A percentile compares a stretch with the other conserved stretches of the same genome.
Conservation (phyloP, 1,139 yeast species). For the Suhomyces bolitotheri region DNA sequence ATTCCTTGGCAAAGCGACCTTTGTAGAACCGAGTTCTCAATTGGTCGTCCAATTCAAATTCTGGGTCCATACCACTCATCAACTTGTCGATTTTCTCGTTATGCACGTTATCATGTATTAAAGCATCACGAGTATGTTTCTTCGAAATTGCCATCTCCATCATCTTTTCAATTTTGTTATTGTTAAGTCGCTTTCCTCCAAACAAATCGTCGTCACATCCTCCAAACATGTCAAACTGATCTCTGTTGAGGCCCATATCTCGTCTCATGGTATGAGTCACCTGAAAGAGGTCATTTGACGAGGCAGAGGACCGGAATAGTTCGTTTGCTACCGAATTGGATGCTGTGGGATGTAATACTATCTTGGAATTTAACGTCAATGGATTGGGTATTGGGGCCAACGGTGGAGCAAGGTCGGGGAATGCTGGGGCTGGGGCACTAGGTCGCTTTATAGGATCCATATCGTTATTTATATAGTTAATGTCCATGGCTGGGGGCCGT, state of each 20-base stretch:
- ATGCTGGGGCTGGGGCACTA: constrained; percentile 1
- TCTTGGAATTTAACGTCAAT: constrained; percentile 4
- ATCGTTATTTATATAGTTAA: constrained; percentile 8
- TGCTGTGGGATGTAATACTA: constrained; percentile 7
- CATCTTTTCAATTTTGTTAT: constrained; percentile 41
- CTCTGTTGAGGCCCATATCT: constrained; percentile 5
- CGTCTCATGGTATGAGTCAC: constrained; percentile 34
- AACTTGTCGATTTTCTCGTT: constrained; percentile 9
- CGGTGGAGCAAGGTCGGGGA: neutral
- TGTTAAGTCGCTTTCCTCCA: constrained; percentile 26
- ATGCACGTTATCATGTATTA: constrained; percentile 1
- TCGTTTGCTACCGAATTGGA: constrained; percentile 6
- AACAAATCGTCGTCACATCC: constrained; percentile 14
- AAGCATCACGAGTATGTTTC: constrained; percentile 1
- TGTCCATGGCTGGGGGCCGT: constrained; percentile 4
- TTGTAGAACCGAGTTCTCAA: constrained; percentile 47
- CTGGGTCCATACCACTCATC: constrained; percentile 14
- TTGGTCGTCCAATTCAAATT: constrained; percentile 40
- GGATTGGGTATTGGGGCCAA: constrained; percentile 1
- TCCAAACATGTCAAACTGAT: constrained; percentile 10
- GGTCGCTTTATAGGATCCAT: constrained; percentile 7
- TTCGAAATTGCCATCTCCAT: constrained; percentile 26
- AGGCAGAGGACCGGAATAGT: constrained; percentile 6
- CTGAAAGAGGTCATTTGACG: constrained; percentile 40
- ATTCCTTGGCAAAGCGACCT: constrained; percentile 34